phyloP scores from a whole-genome alignment of 1,284 basidiomycete species.

The Waitea zeae region DNA sequence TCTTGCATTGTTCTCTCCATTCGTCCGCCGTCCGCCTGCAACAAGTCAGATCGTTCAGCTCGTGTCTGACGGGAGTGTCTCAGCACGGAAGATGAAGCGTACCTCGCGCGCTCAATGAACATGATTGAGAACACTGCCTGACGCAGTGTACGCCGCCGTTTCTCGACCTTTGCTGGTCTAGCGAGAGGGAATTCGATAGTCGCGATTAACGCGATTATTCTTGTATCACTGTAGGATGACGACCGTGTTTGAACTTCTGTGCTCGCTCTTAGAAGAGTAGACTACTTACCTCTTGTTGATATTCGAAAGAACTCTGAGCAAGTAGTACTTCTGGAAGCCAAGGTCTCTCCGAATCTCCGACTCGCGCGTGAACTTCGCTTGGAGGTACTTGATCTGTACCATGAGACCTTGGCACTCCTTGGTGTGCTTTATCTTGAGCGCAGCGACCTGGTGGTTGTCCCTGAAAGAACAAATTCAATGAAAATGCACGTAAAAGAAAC shows the following conservation, averaged over 20 bases:
- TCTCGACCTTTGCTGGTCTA: no score
- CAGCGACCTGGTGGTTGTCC: constrained; percentile 31
- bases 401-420: constrained; percentile 79
- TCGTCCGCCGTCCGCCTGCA: no score
- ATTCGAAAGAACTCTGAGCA: constrained; percentile 40
- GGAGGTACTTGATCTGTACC: constrained; percentile 81
- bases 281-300: constrained; percentile 56
- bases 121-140: no score
- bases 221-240: constrained; percentile 40
- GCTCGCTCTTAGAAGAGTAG: background rate
- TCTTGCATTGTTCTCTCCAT: no score
- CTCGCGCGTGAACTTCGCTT: constrained; percentile 83
- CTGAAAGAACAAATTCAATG: constrained; percentile 14
- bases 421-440: constrained; percentile 52
- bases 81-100: no score
- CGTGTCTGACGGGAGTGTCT: no score
- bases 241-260: background rate
- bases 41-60: no score
- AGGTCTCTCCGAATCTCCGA: constrained; percentile 66
- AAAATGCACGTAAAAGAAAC: constrained; percentile 26
- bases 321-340: constrained; percentile 76
- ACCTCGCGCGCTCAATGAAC: no score
- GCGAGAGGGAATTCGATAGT: constrained; percentile 65
- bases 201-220: constrained; percentile 64
- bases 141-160: no score